phyloP scores from a whole-genome alignment of 2,329 filamentous ascomycete species.

The Phyllosticta citrichinensis region DNA sequence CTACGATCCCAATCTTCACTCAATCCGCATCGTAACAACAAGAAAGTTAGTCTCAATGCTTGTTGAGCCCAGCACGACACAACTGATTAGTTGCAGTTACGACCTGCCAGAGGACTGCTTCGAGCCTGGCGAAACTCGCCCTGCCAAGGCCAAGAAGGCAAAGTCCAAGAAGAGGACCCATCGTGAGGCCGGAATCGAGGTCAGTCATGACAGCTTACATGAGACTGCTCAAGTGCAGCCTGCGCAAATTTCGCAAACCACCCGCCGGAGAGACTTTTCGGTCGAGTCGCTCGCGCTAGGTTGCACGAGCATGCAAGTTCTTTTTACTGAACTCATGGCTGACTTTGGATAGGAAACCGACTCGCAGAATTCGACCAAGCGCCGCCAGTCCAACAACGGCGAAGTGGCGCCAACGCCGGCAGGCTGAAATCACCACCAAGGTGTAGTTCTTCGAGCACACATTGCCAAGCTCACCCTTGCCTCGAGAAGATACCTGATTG shows the following conservation, averaged over 20 bases:
- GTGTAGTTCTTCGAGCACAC: constrained; percentile 7
- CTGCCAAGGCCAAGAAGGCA: constrained; percentile 32
- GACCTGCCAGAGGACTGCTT: constrained; percentile 88
- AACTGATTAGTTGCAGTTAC: constrained; percentile 47
- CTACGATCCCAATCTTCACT: constrained; percentile 66
- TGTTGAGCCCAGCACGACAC: background rate
- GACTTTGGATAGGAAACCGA: constrained; percentile 1
- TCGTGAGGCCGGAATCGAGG: constrained; percentile 9
- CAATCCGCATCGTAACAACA: constrained; percentile 70
- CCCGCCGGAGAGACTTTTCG: constrained; percentile 1
- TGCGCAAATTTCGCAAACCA: constrained; percentile 1
- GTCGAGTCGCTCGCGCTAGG: constrained; percentile 8
- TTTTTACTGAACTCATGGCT: background rate
- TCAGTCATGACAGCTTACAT: constrained; percentile 7
- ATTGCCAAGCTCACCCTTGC: background rate
- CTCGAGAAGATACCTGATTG: constrained; percentile 8
- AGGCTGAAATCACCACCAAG: constrained; percentile 10
- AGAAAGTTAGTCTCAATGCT: constrained; percentile 57
- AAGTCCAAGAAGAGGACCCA: constrained; percentile 20
- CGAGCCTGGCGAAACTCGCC: constrained; percentile 56
- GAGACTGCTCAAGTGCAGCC: background rate
- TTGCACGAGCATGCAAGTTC: constrained; percentile 5
- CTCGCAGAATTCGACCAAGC: constrained; percentile 6
- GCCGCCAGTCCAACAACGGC: constrained; percentile 7
- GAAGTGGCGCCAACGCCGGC: constrained; percentile 3